phyloP scores from a whole-genome alignment of 306 rosid species.

The Rubus parviflorus region DNA sequence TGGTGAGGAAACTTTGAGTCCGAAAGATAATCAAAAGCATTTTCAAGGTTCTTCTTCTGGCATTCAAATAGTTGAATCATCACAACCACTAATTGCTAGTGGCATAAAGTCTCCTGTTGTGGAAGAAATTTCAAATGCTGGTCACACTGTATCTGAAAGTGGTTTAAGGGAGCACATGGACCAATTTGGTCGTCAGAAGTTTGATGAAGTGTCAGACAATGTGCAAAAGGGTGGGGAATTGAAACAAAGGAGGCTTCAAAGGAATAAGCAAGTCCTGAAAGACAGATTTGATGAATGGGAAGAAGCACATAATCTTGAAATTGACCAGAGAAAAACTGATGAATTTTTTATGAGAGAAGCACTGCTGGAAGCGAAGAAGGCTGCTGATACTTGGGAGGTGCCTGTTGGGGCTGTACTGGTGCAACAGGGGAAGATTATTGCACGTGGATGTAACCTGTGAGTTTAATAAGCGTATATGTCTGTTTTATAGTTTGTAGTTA shows the following conservation, averaged over 20 bases:
- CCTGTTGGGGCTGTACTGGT: conserved; percentile 98
- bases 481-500: conserved; percentile 4
- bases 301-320: conserved; percentile 68
- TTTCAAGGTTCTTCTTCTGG: conserved; percentile 43
- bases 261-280: conserved; percentile 63
- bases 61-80: conserved; percentile 35
- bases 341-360: conserved; percentile 97
- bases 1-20: conserved; percentile 46
- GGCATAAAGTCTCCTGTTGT: conserved; percentile 17
- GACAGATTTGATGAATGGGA: conserved; percentile 97
- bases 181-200: conserved; percentile 32
- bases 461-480: conserved; percentile 32
- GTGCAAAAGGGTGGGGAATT: conserved; percentile 56
- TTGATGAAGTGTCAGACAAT: conserved; percentile 46
- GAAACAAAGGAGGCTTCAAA: conserved; percentile 73
- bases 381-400: conserved; percentile 97
- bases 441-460: conserved; percentile 92
- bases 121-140: conserved; percentile 21
- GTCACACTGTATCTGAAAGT: conserved; percentile 31
- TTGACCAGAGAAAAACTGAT: conserved; percentile 67
- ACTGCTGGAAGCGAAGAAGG: conserved; percentile 87
- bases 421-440: conserved; percentile 81
- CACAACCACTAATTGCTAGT: conserved; percentile 35
- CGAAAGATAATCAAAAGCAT: conserved; percentile 42
- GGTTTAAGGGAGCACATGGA: conserved; percentile 46